Evolutionary conservation across 768 basidiomycete genomes (phyloP).

Genomic region (Pleurotus cornucopiae): DNA sequence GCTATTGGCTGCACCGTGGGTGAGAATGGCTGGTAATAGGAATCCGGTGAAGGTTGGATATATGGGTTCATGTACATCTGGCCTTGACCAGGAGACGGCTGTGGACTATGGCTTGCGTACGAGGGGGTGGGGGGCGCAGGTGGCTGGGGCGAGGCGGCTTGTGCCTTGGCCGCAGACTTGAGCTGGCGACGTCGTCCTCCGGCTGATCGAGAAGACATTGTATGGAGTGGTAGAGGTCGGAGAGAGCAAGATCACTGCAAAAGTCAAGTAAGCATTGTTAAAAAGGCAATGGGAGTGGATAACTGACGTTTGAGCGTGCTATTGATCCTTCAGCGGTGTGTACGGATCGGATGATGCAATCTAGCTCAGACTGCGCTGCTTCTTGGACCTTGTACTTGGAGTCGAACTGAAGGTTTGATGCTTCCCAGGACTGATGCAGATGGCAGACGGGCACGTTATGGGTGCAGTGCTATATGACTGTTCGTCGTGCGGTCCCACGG

Average conservation of each 20-base stretch:
- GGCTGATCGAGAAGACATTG: conserved; percentile 5
- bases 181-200: conserved; percentile 4
- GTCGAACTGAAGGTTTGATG: conserved; percentile 5
- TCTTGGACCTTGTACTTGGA: neutral
- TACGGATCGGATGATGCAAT: conserved; percentile 5
- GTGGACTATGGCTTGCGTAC: neutral
- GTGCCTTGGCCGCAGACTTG: neutral
- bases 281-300: conserved; percentile 2
- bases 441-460: conserved; percentile 1
- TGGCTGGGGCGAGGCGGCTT: neutral
- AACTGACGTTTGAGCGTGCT: neutral
- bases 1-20: neutral
- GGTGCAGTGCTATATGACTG: neutral
- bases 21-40: conserved; percentile 3
- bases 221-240: neutral
- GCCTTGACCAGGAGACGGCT: neutral
- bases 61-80: conserved; percentile 3
- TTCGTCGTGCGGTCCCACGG: neutral
- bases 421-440: neutral
- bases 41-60: neutral
- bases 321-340: conserved; percentile 2
- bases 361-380: neutral
- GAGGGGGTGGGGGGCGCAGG: neutral
- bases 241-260: neutral
- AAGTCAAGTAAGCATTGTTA: neutral